These are phyloP conservation scores for Celoporthe dispersa DNA, from an alignment of 2,329 filamentous ascomycete species.

Conservation along the genomic window DNA sequence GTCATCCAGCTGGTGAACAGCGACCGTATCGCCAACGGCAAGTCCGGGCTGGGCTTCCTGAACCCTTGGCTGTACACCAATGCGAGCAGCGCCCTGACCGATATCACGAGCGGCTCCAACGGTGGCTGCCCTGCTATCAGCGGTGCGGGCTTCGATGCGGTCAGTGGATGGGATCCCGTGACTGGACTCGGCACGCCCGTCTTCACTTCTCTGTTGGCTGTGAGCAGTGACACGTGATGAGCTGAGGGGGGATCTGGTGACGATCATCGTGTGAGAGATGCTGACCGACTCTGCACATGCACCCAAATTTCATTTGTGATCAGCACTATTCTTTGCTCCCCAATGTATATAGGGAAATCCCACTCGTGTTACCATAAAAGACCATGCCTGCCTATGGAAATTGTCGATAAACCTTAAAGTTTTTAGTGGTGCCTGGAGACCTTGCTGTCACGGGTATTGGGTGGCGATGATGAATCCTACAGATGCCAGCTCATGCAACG, in stretches of 20 bases:
- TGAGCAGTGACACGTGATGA: slow-evolving; percentile 16
- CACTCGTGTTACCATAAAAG: neutral
- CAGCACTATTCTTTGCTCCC: neutral
- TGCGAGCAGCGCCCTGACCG: slow-evolving; percentile 31
- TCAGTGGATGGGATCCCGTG: slow-evolving; percentile 25
- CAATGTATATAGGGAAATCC: neutral
- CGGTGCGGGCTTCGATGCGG: slow-evolving; percentile 26
- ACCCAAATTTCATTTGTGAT: neutral
- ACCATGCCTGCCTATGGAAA: neutral
- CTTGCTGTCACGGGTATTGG: neutral
- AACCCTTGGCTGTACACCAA: slow-evolving; percentile 38
- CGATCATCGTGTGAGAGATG: neutral
- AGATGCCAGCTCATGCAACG: neutral
- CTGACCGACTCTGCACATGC: slow-evolving; percentile 5
- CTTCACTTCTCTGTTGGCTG: slow-evolving; percentile 26
- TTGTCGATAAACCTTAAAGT: neutral
- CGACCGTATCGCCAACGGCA: slow-evolving; percentile 49
- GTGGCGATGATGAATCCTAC: no score
- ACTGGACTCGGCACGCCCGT: slow-evolving; percentile 29
- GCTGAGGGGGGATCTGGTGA: neutral
- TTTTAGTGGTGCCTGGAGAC: neutral
- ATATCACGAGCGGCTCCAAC: slow-evolving; percentile 29
- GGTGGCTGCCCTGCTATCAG: slow-evolving; percentile 18
- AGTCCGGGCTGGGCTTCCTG: slow-evolving; percentile 47
- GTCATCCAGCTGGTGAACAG: slow-evolving; percentile 60